Percentiles rank a stretch among this genome's conserved stretches.
phyloP scores from a whole-genome alignment of 305 asterid genomes.

The Fraxinus floribunda region DNA sequence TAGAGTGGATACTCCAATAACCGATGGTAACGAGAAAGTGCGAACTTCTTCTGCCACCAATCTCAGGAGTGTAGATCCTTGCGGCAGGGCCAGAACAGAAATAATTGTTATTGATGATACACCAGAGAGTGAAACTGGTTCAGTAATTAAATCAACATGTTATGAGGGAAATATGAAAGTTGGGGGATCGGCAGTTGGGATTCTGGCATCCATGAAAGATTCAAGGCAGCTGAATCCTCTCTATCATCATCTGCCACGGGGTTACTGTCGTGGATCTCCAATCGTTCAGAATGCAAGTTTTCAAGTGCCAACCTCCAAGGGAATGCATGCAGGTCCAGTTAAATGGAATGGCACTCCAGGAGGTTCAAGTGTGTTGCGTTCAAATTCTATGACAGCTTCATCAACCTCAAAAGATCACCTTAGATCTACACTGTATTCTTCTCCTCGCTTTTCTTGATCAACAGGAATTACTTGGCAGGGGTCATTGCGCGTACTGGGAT shows the following conservation, averaged over 20 bases:
- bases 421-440: slow-evolving; percentile 30
- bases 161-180: slow-evolving; percentile 20
- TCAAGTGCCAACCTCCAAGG: slow-evolving; percentile 30
- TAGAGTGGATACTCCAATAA: slow-evolving; percentile 20
- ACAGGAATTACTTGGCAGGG: slow-evolving; percentile 13
- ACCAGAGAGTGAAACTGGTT: slow-evolving; percentile 33
- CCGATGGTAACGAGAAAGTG: slow-evolving; percentile 29
- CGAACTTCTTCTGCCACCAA: slow-evolving; percentile 23
- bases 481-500: not conserved
- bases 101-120: slow-evolving; percentile 50
- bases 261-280: slow-evolving; percentile 33
- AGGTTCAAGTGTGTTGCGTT: slow-evolving; percentile 21
- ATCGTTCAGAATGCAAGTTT: slow-evolving; percentile 28
- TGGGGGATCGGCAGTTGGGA: slow-evolving; percentile 23
- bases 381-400: slow-evolving; percentile 26
- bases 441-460: slow-evolving; percentile 34
- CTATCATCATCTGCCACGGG: slow-evolving; percentile 30
- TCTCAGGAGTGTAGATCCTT: slow-evolving; percentile 23
- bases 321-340: slow-evolving; percentile 26
- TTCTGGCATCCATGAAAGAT: slow-evolving; percentile 26
- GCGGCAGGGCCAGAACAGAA: slow-evolving; percentile 38
- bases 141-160: slow-evolving; percentile 21
- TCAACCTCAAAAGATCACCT: slow-evolving; percentile 27
- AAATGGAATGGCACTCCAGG: slow-evolving; percentile 42
- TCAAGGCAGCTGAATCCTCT: slow-evolving; percentile 37